phyloP scores from a whole-genome alignment of 2,329 filamentous ascomycete species.

The Pestalotiopsis sp. region DNA sequence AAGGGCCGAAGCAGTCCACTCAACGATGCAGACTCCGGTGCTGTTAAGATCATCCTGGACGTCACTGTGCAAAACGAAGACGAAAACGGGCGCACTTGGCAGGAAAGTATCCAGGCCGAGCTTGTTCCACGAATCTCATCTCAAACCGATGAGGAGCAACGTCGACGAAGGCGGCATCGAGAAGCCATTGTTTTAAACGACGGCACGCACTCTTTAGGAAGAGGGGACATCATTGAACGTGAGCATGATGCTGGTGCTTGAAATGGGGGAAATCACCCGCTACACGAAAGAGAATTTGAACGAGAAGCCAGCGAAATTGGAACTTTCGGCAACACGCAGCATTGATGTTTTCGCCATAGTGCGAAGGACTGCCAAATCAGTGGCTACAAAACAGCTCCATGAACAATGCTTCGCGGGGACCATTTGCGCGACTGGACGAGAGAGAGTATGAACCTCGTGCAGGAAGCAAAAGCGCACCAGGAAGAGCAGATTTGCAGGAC shows the following conservation, averaged over 20 bases:
- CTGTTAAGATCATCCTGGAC: slow-evolving; percentile 37
- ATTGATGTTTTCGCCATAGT: no score
- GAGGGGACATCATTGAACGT: slow-evolving; percentile 78
- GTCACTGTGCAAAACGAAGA: slow-evolving; percentile 36
- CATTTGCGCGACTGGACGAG: not conserved
- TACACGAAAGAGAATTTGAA: not conserved
- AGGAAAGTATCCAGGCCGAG: slow-evolving; percentile 33
- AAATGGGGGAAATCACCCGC: slow-evolving; percentile 11
- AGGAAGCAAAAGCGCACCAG: not conserved
- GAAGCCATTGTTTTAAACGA: slow-evolving; percentile 93
- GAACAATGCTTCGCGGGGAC: no score
- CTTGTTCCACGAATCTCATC: slow-evolving; percentile 45
- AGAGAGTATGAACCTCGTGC: not conserved
- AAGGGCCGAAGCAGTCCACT: slow-evolving; percentile 27
- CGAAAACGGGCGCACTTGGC: slow-evolving; percentile 28
- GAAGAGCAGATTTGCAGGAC: not conserved
- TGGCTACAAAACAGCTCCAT: no score
- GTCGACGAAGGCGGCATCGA: slow-evolving; percentile 73
- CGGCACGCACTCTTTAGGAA: slow-evolving; percentile 73
- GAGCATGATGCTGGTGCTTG: slow-evolving; percentile 45
- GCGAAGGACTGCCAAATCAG: no score
- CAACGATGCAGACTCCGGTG: slow-evolving; percentile 26
- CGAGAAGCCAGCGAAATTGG: not conserved
- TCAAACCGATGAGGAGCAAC: slow-evolving; percentile 68
- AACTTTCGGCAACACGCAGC: not conserved